Conservation (phyloP, 2,329 filamentous ascomycete species). For the Fusarium scirpi region DNA sequence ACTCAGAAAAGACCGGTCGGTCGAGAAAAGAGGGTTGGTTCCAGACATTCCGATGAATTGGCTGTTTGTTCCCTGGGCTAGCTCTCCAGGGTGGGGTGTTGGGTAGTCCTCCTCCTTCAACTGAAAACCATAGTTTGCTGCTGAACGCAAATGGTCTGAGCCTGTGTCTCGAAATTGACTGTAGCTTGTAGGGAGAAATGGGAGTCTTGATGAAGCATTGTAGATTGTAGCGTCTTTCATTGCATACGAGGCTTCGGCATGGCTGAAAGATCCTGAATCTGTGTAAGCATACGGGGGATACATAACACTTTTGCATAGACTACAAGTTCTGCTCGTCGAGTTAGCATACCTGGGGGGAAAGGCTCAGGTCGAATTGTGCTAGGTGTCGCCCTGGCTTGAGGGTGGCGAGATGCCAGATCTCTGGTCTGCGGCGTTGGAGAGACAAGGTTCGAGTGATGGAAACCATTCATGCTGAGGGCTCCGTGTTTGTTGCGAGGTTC, state of each 20-base stretch:
- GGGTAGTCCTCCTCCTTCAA: constrained; percentile 48
- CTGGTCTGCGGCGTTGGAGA: constrained; percentile 52
- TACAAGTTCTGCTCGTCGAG: too few species aligned
- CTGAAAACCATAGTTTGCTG: constrained; percentile 41
- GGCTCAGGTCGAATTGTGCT: constrained; percentile 35
- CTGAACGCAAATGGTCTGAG: constrained; percentile 47
- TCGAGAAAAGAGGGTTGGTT: constrained; percentile 51
- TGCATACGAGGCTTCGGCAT: constrained; percentile 47
- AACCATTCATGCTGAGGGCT: constrained; percentile 53
- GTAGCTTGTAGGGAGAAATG: constrained; percentile 41
- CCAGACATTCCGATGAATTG: constrained; percentile 49
- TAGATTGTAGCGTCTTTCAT: constrained; percentile 51
- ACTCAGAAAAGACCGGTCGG: constrained; percentile 49
- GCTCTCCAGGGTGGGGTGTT: constrained; percentile 33
- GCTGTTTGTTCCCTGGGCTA: constrained; percentile 32
- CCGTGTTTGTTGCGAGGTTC: constrained; percentile 51
- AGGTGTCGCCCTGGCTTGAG: constrained; percentile 42
- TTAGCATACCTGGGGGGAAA: constrained; percentile 30
- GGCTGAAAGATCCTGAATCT: constrained; percentile 43
- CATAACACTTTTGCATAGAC: background rate
- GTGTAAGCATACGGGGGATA: constrained; percentile 22
- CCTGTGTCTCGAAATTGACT: constrained; percentile 42
- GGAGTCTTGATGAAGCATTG: constrained; percentile 47
- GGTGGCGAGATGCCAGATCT: constrained; percentile 45
- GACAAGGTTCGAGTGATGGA: constrained; percentile 54